A percentile compares a stretch with the other conserved stretches of the same genome.
Conservation (phyloP, 805 yeast species). For the Komagataella pastoris region DNA sequence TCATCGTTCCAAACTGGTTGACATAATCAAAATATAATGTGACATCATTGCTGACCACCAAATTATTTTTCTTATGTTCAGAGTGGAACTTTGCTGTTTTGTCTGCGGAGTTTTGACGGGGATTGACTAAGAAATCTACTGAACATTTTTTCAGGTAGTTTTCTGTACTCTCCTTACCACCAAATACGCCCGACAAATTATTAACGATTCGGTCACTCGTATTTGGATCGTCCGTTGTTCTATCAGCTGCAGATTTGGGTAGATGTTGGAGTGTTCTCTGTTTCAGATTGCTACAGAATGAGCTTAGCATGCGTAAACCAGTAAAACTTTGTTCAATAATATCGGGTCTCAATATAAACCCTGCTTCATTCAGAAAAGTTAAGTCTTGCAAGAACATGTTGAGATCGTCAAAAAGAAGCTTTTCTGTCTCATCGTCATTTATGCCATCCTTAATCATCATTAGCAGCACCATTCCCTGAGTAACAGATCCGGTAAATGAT, state of each 20-base stretch:
- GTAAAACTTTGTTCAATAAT: constrained; percentile 18
- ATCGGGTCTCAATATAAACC: constrained; percentile 40
- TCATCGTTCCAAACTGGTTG: background rate
- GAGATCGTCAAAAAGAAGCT: background rate
- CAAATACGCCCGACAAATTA: background rate
- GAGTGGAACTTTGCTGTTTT: background rate
- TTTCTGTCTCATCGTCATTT: background rate
- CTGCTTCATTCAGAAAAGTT: constrained; percentile 9
- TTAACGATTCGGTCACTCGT: background rate
- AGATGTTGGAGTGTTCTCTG: background rate
- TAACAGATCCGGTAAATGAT: background rate
- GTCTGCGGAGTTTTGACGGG: background rate
- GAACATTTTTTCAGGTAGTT: background rate
- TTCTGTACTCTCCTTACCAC: background rate
- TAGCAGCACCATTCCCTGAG: background rate
- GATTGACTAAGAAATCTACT: background rate
- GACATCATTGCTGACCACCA: background rate
- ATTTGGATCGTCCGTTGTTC: background rate
- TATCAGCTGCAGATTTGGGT: background rate
- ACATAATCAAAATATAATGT: background rate
- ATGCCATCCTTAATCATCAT: background rate
- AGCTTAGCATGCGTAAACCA: background rate
- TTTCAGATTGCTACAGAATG: background rate
- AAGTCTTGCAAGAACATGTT: background rate
- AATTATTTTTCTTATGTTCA: background rate